phyloP scores from a whole-genome alignment of 257 asterid species.

The Nicotiana tomentosiformis region DNA sequence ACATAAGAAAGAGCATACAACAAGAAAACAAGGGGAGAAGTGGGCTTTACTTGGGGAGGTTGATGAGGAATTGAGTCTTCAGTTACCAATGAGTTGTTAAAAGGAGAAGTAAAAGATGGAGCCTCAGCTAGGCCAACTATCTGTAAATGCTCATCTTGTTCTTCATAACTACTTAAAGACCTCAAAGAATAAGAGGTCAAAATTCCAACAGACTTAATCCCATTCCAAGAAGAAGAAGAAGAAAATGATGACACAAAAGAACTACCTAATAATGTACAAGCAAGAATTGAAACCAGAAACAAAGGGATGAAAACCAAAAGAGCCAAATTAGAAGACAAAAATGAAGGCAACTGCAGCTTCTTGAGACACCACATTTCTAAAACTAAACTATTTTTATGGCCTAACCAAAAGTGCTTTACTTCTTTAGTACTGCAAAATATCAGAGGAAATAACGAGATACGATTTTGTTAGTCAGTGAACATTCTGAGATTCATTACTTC shows the following conservation, averaged over 20 bases:
- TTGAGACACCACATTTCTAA: conserved; percentile 25
- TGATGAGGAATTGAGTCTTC: conserved; percentile 2
- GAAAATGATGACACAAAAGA: conserved; percentile 3
- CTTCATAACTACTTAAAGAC: conserved; percentile 10
- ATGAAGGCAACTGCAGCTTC: conserved; percentile 20
- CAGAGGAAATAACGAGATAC: background rate
- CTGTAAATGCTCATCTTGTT: background rate
- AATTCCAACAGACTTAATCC: conserved; percentile 16
- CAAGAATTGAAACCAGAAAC: conserved; percentile 17
- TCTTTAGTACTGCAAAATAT: background rate
- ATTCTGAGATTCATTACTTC: conserved; percentile 27
- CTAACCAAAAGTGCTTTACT: background rate
- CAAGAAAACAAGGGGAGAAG: background rate
- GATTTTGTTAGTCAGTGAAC: background rate
- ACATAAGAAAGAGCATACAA: background rate
- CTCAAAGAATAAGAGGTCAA: conserved; percentile 15
- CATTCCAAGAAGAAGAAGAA: conserved; percentile 18
- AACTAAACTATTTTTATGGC: background rate
- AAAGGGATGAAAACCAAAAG: conserved; percentile 23
- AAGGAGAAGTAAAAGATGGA: background rate
- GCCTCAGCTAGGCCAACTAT: background rate
- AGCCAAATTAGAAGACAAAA: conserved; percentile 9
- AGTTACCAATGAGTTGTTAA: conserved; percentile 6
- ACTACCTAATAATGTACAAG: conserved; percentile 6
- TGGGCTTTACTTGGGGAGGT: background rate